These are phyloP conservation scores for Apiospora saccharicola DNA, from an alignment of 2,329 filamentous ascomycete species.

Conservation along the genomic window DNA sequence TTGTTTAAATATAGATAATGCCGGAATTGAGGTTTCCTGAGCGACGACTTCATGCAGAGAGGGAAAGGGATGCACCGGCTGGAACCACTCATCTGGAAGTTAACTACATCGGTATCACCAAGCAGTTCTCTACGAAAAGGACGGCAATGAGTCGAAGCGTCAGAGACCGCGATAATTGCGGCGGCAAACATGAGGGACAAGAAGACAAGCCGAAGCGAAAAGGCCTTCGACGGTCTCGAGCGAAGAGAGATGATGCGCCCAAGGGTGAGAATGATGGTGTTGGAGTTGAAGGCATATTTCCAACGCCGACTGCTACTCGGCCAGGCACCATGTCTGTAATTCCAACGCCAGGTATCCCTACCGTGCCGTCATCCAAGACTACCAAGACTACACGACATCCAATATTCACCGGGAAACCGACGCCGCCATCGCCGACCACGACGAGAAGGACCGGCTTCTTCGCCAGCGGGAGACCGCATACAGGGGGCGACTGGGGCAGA, in stretches of 20 bases:
- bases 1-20: not conserved
- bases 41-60: not conserved
- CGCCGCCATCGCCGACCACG: not conserved
- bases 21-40: not conserved
- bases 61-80: not conserved
- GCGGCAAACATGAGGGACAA: too few species aligned
- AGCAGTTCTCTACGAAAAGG: not conserved
- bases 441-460: not conserved
- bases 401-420: not conserved
- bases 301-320: not conserved
- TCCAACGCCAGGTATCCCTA: not conserved
- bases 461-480: not conserved
- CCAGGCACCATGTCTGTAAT: not conserved
- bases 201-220: not conserved
- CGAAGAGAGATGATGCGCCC: not conserved
- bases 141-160: not conserved
- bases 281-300: not conserved
- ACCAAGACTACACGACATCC: not conserved
- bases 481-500: not conserved
- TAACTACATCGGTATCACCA: not conserved
- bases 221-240: not conserved
- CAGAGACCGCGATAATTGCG: not conserved
- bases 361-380: not conserved
- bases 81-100: not conserved
- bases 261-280: not conserved